Evolutionary conservation across 257 asterid species (phyloP).

Genomic region (Solanum appendiculatum): DNA sequence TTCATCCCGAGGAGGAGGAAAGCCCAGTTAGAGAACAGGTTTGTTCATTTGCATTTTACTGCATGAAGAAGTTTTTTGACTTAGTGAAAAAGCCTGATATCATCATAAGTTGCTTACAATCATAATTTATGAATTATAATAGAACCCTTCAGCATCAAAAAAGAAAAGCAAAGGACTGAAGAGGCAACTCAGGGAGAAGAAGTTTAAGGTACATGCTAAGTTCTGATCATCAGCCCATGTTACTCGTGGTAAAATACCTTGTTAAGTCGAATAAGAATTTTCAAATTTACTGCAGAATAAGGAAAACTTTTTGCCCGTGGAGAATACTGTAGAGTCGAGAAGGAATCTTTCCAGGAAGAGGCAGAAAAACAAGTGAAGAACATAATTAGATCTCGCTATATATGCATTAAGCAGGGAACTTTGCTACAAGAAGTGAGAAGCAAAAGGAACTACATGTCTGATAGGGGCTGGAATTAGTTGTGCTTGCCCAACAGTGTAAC

Average conservation of each 20-base stretch:
- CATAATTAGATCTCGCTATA: not conserved
- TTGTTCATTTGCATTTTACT: constrained; percentile 7
- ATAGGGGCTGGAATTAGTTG: not conserved
- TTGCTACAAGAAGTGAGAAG: not conserved
- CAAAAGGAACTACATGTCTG: not conserved
- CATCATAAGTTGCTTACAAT: not conserved
- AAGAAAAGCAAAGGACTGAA: constrained; percentile 44
- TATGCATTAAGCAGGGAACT: not conserved
- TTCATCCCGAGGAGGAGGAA: constrained; percentile 13
- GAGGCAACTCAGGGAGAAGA: constrained; percentile 26
- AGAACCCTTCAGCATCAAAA: constrained; percentile 22
- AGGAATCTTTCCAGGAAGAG: constrained; percentile 31
- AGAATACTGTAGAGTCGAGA: constrained; percentile 10
- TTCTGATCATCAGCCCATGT: not conserved
- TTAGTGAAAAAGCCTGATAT: not conserved
- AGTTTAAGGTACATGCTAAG: constrained; percentile 34
- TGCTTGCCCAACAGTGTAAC: not conserved
- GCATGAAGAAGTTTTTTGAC: not conserved
- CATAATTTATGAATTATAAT: not conserved
- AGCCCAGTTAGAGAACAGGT: constrained; percentile 28
- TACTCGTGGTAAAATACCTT: not conserved
- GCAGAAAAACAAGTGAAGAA: constrained; percentile 26
- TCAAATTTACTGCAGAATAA: constrained; percentile 8
- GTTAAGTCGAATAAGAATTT: not conserved
- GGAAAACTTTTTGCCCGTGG: constrained; percentile 9